phyloP scores from a whole-genome alignment of 768 basidiomycete genomes.

The Boletus coccyginus region DNA sequence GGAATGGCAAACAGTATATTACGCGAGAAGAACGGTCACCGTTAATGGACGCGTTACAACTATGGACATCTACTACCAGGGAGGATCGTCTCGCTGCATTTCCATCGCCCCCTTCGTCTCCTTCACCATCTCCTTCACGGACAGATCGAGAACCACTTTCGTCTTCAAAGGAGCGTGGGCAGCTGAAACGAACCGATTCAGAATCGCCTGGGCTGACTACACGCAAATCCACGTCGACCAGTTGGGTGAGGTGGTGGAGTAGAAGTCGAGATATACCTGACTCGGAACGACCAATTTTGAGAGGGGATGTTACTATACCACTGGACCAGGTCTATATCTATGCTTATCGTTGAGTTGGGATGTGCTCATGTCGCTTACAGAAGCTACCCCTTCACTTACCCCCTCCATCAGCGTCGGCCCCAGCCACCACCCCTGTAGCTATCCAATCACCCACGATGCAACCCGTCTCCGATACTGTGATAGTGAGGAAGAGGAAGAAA shows the following conservation, averaged over 20 bases:
- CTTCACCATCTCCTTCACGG: conserved; percentile 1
- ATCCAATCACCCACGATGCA: conserved; percentile 22
- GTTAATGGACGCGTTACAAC: conserved; percentile 67
- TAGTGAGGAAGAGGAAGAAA: conserved; percentile 38
- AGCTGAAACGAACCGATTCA: conserved; percentile 34
- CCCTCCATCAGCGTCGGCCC: conserved; percentile 40
- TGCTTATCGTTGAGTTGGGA: not conserved
- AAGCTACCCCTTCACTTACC: conserved; percentile 3
- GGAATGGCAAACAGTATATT: conserved; percentile 72
- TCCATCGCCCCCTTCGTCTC: conserved; percentile 8
- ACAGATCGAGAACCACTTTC: conserved; percentile 30
- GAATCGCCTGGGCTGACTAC: conserved; percentile 37
- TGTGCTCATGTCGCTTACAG: conserved; percentile 13
- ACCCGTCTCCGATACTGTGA: conserved; percentile 23
- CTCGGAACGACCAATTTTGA: conserved; percentile 21
- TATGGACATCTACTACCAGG: conserved; percentile 46
- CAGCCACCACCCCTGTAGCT: conserved; percentile 43
- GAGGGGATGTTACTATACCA: conserved; percentile 25
- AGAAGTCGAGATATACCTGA: conserved; percentile 45
- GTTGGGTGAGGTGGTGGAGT: conserved; percentile 88
- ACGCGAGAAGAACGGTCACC: conserved; percentile 73
- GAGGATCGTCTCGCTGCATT: conserved; percentile 22
- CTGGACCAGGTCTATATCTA: conserved; percentile 19
- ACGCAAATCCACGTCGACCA: conserved; percentile 53
- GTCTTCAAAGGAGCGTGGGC: conserved; percentile 22